These are phyloP conservation scores for Botrytis galanthina DNA, from an alignment of 2,329 filamentous ascomycete species.

Conservation along the genomic window DNA sequence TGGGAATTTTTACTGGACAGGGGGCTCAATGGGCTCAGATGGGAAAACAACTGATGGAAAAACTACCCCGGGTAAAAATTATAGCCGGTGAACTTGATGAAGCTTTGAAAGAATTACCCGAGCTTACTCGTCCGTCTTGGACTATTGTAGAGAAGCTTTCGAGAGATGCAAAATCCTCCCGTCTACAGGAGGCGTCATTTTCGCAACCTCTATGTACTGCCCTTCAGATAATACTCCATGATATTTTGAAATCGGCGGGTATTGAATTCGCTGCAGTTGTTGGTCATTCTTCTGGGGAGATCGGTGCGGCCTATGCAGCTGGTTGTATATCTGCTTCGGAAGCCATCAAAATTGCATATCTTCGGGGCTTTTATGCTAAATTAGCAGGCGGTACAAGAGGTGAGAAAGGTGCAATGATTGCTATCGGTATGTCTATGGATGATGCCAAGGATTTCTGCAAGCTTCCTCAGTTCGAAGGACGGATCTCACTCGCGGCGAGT, in stretches of 20 bases:
- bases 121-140: conserved; percentile 15
- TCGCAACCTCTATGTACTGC: conserved; percentile 46
- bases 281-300: conserved; percentile 49
- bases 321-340: conserved; percentile 37
- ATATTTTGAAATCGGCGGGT: conserved; percentile 44
- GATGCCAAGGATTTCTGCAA: not conserved
- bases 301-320: conserved; percentile 46
- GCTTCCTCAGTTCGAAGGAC: not conserved
- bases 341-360: conserved; percentile 47
- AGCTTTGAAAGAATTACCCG: not conserved
- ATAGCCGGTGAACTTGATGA: conserved; percentile 25
- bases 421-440: conserved; percentile 19
- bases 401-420: conserved; percentile 23
- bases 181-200: conserved; percentile 37
- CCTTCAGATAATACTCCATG: conserved; percentile 46
- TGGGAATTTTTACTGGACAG: conserved; percentile 35
- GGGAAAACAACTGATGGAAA: conserved; percentile 27
- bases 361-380: conserved; percentile 28
- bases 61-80: not conserved
- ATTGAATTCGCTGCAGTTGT: conserved; percentile 41
- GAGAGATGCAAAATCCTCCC: not conserved
- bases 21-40: conserved; percentile 35
- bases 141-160: conserved; percentile 34
- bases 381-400: not conserved
- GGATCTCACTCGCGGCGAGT: conserved; percentile 30